Evolutionary conservation across 2,329 filamentous ascomycete species (phyloP).

Genomic region (Cryphonectria carpinicola): DNA sequence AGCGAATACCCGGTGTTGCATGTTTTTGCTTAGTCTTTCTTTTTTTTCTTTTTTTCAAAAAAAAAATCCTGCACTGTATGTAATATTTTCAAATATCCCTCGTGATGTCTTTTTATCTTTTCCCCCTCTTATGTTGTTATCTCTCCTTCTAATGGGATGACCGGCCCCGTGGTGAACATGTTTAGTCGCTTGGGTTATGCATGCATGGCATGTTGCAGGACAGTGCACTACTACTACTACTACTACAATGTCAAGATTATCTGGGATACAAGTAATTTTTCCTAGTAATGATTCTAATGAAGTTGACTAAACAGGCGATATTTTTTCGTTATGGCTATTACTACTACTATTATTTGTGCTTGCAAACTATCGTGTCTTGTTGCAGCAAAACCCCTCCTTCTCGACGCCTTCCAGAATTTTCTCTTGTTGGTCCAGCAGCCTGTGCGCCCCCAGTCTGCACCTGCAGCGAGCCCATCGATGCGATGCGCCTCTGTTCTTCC

Average conservation of each 20-base stretch:
- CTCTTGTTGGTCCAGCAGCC: too few relatives aligned
- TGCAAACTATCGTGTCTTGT: not conserved
- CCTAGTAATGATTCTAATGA: not conserved
- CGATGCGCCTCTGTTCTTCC: too few relatives aligned
- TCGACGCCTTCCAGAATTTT: not conserved
- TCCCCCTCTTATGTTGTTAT: not conserved
- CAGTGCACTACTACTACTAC: not conserved
- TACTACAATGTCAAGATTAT: not conserved
- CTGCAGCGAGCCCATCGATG: too few relatives aligned
- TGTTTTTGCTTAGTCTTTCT: not conserved
- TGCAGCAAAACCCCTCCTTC: not conserved
- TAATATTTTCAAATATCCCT: not conserved
- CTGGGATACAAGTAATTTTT: not conserved
- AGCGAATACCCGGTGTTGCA: conserved; percentile 17
- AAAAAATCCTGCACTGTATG: not conserved
- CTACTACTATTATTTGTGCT: not conserved
- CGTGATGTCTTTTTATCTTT: not conserved
- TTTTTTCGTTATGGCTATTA: not conserved
- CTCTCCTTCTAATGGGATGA: not conserved
- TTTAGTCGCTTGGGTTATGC: not conserved
- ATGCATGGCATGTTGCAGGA: not conserved
- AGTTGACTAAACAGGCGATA: not conserved
- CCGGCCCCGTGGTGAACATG: not conserved
- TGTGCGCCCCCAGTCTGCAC: too few relatives aligned
- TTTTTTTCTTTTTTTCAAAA: not conserved